Base-by-base conservation (phyloP, 2,329 filamentous ascomycete genomes). In the Hymenoscyphus scutula region DNA sequence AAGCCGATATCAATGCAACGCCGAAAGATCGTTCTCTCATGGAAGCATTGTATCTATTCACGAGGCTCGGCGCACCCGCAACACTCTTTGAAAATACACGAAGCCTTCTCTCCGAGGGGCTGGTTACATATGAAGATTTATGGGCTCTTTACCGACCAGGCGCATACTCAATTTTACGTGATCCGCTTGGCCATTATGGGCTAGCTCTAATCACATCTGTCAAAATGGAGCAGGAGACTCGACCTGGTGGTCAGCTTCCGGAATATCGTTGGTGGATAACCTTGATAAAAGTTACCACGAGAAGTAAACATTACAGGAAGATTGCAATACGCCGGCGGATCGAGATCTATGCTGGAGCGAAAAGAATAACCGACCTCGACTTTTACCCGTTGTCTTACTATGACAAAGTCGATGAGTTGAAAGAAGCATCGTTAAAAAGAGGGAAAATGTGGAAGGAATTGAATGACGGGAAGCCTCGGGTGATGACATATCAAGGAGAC, bases 21-120 rank as follows among this genome's bases (percentile, higher is more conserved):
- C 30, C 32, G 3, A 41, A 38, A 5, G 53, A 60, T 25, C 15
- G n/a, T 17, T 29, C 48, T 15, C 30, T 55, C 23, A 38, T 60
- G 48, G 11, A 60, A 54, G 59, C 59, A 7, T 29, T 60, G 25
- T 37, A 56, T n/a, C 19, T 38, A 13, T 56, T 60, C 29, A 15
- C n/a, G 5, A 60, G 13, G 10, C 5, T 23, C 3, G 59, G 51
- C 1, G 19, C 3, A 7, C 25, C 37, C 11, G 48, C 15, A 13
- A 25, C 15, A 8, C 17, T 55, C n/a, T 56, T 25, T 25, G 17
- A 62, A 25, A 32, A 55, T 55, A 37, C 51, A 6, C 32, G 30
- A 13, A 56, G 19, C 17, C 54, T 32, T 17, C 56, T 76, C 76
- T 82, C 61, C 81, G 60, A 62, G 81, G 69, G 67, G 74, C 77